These are phyloP conservation scores for Neurospora tetrasperma DNA, from an alignment of 495 filamentous ascomycete genomes.

Conservation along the genomic window DNA sequence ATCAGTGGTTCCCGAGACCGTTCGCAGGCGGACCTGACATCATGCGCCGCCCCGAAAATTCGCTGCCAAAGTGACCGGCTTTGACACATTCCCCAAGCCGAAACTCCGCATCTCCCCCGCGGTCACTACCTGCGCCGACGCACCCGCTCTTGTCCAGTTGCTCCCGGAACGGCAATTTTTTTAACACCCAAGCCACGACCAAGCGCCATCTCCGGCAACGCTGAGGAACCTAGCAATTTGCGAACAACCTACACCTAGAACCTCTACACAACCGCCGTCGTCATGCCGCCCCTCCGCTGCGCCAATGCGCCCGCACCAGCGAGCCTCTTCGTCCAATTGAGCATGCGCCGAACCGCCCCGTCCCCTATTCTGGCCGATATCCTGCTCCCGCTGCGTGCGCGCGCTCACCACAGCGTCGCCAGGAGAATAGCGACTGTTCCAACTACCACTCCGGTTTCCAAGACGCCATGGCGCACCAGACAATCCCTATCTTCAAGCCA, in stretches of 20 bases:
- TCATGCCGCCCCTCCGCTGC: conserved; percentile 27
- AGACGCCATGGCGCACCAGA: neutral
- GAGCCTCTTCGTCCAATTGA: conserved; percentile 30
- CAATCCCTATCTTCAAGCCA: conserved; percentile 5
- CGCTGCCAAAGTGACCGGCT: conserved; percentile 15
- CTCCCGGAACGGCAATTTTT: neutral
- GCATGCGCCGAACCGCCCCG: conserved; percentile 16
- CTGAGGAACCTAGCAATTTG: conserved; percentile 3
- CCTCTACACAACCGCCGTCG: neutral
- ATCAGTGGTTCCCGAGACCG: neutral
- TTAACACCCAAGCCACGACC: neutral
- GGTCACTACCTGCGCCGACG: neutral
- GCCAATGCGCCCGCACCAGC: conserved; percentile 28
- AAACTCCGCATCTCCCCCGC: neutral
- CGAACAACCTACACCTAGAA: neutral
- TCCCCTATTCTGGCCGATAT: conserved; percentile 26
- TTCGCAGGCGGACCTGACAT: conserved; percentile 25
- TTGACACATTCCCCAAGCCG: neutral
- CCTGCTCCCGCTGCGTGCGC: conserved; percentile 18
- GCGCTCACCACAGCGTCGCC: neutral
- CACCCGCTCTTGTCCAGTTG: neutral
- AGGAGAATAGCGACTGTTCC: neutral
- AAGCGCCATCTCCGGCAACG: neutral
- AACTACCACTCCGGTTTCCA: neutral
- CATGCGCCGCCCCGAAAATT: conserved; percentile 25